Percentiles rank a stretch among this genome's conserved stretches.
These are phyloP conservation scores for Blastobotrys robertii DNA, from an alignment of 805 yeast genomes.

Conservation along the genomic window DNA sequence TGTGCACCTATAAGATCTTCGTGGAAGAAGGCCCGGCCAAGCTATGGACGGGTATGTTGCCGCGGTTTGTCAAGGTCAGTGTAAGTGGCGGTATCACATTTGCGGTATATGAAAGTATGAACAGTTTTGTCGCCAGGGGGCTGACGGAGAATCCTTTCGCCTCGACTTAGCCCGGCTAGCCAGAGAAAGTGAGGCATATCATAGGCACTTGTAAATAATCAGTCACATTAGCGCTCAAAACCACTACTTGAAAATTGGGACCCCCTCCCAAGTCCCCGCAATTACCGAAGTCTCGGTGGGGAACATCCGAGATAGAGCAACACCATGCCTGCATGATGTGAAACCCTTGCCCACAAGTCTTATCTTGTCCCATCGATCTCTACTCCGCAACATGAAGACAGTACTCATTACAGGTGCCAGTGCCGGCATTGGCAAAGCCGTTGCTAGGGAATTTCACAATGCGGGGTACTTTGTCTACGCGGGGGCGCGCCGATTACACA, in stretches of 20 bases:
- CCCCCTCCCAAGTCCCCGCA: neutral
- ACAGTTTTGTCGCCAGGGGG: constrained; percentile 34
- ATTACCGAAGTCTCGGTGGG: too few species aligned
- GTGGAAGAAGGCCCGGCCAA: constrained; percentile 32
- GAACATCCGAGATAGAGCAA: too few species aligned
- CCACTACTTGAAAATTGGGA: too few species aligned
- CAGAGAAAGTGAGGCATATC: too few species aligned
- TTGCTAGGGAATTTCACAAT: constrained; percentile 11
- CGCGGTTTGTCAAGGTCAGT: constrained; percentile 61
- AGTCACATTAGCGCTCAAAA: too few species aligned
- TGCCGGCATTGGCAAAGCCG: constrained; percentile 14
- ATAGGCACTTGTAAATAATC: too few species aligned
- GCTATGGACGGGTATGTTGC: constrained; percentile 34
- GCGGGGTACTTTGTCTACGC: constrained; percentile 44
- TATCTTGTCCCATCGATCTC: too few species aligned
- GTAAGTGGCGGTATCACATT: constrained; percentile 63
- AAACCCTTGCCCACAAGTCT: too few species aligned
- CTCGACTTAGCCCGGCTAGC: constrained; percentile 1
- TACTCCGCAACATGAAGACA: neutral
- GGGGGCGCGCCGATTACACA: constrained; percentile 57
- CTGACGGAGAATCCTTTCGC: constrained; percentile 32
- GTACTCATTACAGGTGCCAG: constrained; percentile 13
- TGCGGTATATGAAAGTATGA: constrained; percentile 50
- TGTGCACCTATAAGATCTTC: constrained; percentile 28
- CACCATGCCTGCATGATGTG: too few species aligned